Base-by-base conservation (phyloP, 129 eudicot species). In the Apium graveolens region DNA sequence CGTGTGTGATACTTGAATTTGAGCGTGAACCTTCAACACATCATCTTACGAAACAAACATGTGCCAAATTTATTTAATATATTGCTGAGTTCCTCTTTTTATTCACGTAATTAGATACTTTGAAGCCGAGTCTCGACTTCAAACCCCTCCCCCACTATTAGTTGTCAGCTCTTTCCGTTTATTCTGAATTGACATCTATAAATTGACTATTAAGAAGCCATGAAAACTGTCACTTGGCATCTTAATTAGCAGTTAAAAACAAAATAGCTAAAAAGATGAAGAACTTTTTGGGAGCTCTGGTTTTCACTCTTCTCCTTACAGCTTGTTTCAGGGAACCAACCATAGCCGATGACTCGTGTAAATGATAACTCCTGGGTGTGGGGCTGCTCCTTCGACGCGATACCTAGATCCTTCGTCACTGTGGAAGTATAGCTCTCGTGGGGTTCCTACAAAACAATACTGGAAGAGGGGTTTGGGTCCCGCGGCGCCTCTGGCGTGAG, bases 281-380 rank as follows among this genome's bases (percentile, higher is more conserved):
- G 84, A 66, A 65, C 71, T 32, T 77, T 37, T 5, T 73, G 7
- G 78, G 55, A n/a, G 69, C 71, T 21, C 43, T 83, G 11, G 49
- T 86, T 31, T n/a, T 48, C 51, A n/a, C 75, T 43, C 73, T 81
- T 69, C 77, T 86, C 29, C 78, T 82, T 13, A 7, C 76, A 72
- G 20, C 74, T 81, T 78, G 79, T 39, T 81, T 81, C 53, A 43
- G 62, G 41, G 74, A 79, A 38, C 76, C 87, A 45, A 32, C 79
- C 55, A 78, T 75, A 80, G 83, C 86, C 29, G 42, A 66, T 24
- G 72, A 29, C 42, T 24, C 82, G 7, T 14, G 80, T 69, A 75
- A 79, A 29, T 12, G 12, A 32, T n/a, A n/a, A n/a, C n/a, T n/a
- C n/a, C n/a, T n/a, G n/a, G n/a, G n/a, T n/a, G n/a, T n/a, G n/a